A percentile compares a stretch with the other conserved stretches of the same genome.
Conservation (phyloP, 2,329 filamentous ascomycete species). For the Fusarium transvaalense region DNA sequence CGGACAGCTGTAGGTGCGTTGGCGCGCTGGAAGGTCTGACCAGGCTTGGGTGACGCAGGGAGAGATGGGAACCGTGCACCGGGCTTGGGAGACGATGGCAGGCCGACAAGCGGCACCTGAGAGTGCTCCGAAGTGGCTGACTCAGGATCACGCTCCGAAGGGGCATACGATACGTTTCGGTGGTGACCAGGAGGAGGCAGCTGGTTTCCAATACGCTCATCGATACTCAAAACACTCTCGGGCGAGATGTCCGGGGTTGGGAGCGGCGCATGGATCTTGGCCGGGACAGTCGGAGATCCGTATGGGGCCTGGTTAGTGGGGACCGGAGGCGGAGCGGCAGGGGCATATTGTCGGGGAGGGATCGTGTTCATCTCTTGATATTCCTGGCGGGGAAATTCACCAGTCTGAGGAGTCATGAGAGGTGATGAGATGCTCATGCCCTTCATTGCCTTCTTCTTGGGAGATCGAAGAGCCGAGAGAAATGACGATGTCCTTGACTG, state of each 20-base stretch:
- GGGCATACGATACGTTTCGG: constrained; percentile 56
- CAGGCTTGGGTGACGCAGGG: constrained; percentile 65
- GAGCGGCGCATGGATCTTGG: constrained; percentile 42
- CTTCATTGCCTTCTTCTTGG: constrained; percentile 65
- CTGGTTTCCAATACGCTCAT: constrained; percentile 65
- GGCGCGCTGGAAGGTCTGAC: constrained; percentile 62
- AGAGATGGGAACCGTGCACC: constrained; percentile 54
- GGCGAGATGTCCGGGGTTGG: constrained; percentile 57
- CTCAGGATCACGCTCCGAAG: constrained; percentile 61
- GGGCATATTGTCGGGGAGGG: constrained; percentile 69
- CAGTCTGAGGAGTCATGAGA: constrained; percentile 73
- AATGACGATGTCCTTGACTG: constrained; percentile 71
- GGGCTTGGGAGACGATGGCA: constrained; percentile 60
- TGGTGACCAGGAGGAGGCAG: constrained; percentile 51
- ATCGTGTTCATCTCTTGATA: constrained; percentile 70
- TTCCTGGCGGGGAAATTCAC: constrained; percentile 67
- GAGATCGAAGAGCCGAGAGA: constrained; percentile 72
- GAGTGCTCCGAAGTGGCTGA: constrained; percentile 67
- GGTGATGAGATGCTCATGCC: constrained; percentile 73
- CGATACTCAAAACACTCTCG: constrained; percentile 62
- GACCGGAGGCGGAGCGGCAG: constrained; percentile 68
- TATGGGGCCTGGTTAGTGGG: constrained; percentile 61
- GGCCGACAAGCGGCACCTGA: constrained; percentile 64
- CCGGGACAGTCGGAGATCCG: constrained; percentile 40
- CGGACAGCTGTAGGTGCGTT: constrained; percentile 68